Percentiles rank a stretch among this genome's conserved stretches.
Evolutionary conservation across 495 filamentous ascomycete genomes (phyloP).

Genomic region (Penicillium lividum): DNA sequence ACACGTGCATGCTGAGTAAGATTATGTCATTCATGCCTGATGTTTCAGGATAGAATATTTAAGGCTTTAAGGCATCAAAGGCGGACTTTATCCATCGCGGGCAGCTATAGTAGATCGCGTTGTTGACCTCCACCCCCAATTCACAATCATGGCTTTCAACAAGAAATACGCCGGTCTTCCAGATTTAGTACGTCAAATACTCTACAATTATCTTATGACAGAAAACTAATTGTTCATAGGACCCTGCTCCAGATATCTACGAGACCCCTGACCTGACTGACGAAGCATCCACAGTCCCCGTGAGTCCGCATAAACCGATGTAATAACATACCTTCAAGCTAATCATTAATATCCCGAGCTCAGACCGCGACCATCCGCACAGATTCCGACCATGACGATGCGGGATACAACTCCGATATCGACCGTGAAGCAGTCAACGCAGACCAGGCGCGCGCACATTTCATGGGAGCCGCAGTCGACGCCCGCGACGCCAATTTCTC

Average conservation of each 20-base stretch:
- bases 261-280: conserved; percentile 91
- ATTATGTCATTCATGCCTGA: neutral
- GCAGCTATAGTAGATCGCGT: conserved; percentile 11
- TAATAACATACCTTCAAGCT: neutral
- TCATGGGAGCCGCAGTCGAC: conserved; percentile 72
- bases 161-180: conserved; percentile 83
- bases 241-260: conserved; percentile 90
- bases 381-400: conserved; percentile 61
- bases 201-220: neutral
- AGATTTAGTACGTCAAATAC: conserved; percentile 64
- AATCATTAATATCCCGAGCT: neutral
- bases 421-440: conserved; percentile 72
- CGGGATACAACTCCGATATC: conserved; percentile 60
- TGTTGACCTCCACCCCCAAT: conserved; percentile 19
- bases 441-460: conserved; percentile 75
- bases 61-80: conserved; percentile 1
- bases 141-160: conserved; percentile 47
- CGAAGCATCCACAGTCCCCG: conserved; percentile 80
- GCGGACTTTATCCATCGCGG: conserved; percentile 3
- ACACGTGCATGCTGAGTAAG: conserved; percentile 29
- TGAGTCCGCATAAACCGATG: conserved; percentile 35
- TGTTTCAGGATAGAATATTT: neutral
- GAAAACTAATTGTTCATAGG: conserved; percentile 49
- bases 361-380: conserved; percentile 67
- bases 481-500: conserved; percentile 79